A percentile compares a stretch with the other conserved stretches of the same genome.
These are phyloP conservation scores for Myrica gale DNA, from an alignment of 306 rosid species.

Conservation along the genomic window DNA sequence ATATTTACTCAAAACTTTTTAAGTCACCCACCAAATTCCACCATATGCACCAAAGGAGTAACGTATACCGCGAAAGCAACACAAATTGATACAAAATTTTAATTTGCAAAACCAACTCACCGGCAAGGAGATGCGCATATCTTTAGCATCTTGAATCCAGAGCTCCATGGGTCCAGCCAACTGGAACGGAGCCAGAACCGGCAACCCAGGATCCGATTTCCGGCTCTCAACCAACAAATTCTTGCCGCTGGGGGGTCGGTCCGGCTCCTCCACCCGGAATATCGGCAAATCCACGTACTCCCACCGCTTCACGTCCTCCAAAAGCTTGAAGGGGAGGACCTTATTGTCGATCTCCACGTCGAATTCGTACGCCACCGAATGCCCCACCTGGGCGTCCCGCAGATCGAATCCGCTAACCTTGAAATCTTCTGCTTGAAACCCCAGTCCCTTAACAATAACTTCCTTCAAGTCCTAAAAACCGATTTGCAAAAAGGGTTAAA, in stretches of 20 bases:
- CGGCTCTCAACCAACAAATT: slow-evolving; percentile 47
- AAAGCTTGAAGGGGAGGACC: slow-evolving; percentile 74
- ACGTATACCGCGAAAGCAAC: not conserved
- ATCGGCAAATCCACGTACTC: slow-evolving; percentile 85
- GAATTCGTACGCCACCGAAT: slow-evolving; percentile 81
- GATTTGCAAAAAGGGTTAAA: too few species aligned
- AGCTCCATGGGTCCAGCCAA: slow-evolving; percentile 98
- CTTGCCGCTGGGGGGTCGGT: slow-evolving; percentile 21
- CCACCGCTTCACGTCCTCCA: slow-evolving; percentile 79
- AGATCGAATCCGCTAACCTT: slow-evolving; percentile 75
- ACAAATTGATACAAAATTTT: not conserved
- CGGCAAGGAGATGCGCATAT: slow-evolving; percentile 78
- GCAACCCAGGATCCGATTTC: slow-evolving; percentile 34
- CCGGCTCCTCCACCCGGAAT: slow-evolving; percentile 56
- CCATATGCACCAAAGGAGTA: not conserved
- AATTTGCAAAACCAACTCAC: slow-evolving; percentile 39
- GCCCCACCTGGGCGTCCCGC: slow-evolving; percentile 75
- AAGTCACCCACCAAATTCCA: not conserved
- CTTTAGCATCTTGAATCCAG: slow-evolving; percentile 88
- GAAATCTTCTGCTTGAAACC: slow-evolving; percentile 57
- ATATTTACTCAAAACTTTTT: not conserved
- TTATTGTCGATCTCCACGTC: slow-evolving; percentile 71
- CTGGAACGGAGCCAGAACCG: slow-evolving; percentile 87
- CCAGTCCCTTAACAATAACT: slow-evolving; percentile 69
- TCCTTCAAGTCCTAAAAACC: slow-evolving; percentile 75